Base-by-base conservation (phyloP, 768 basidiomycete species). In the Psilocybe tampanensis region DNA sequence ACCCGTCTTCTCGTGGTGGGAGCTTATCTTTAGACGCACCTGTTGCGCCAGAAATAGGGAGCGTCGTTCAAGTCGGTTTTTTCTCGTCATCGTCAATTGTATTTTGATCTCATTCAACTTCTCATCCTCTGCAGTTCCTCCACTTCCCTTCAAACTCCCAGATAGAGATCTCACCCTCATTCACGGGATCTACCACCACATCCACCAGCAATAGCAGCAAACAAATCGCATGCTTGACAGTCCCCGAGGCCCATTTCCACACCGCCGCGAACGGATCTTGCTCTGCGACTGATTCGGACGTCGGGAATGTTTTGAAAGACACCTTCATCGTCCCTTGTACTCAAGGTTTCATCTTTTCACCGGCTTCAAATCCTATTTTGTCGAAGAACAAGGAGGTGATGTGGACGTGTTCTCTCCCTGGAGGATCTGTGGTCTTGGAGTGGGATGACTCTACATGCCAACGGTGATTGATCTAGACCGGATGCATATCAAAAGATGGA, bases 1-100 rank as follows among this genome's bases (percentile, higher is more conserved):
- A 88, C 64, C 89, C 88, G 1, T 84, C 84, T 15, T 80, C 86
- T 6, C 54, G 68, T 3, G 64, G 71, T 6, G 90, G 90, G 2
- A 78, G 80, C 3, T 77, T 92, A 13, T 83, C 90, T 1, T 72
- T 92, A 0, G 82, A 84, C 19, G 72, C 81, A 1, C 72, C 76
- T 19, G 72, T 71, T 13, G 81, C 86, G 2, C 88, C 87, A 2
- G 62, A 61, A 2, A 64, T 71, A 13, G 86, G 84, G n/a, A 71
- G 79, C 7, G 72, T 72, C 12, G 59, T 60, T n/a, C 55, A 75
- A 44, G 61, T 62, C 12, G 9, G 32, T 54, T n/a, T 39, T 34
- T 17, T 34, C 32, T 29, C 56, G n/a, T 32, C 15, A 24, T 12
- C 8, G 33, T 21, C 44, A n/a, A n/a, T 24, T 26, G 44, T 44